Base-by-base conservation (phyloP, 306 rosid species). In the Myrica gale region DNA sequence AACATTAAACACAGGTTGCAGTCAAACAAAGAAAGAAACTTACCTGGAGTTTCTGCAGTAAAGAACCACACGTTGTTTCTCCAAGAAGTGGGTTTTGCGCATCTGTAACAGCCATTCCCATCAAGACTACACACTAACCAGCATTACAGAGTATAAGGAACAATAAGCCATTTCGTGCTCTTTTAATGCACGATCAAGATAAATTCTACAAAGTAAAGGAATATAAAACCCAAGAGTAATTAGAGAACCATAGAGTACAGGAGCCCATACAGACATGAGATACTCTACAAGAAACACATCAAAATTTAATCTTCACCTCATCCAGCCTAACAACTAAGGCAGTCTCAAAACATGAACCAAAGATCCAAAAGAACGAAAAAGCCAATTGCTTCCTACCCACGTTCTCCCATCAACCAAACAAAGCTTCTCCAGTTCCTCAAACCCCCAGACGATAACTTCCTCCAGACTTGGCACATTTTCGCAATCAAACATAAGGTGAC, bases 101-200 rank as follows among this genome's bases (percentile, higher is more conserved):
- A 78, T 95, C 97, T 4, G 87, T 82, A 71, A 92, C 91, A 5
- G 93, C 97, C 99, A 95, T 95, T 84, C 71, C 68, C 69, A 73
- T 74, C 57, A 61, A 80, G 52, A 68, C 74, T 58, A 46, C 83
- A 77, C 82, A 61, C 84, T 72, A 78, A 69, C 80, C 93, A 89
- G 93, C 83, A 85, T 13, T 73, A 74, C 39, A 17, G 74, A 80
- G 63, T 45, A 52, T 10, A 39, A 21, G 50, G 50, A 41, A 65
- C 47, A 57, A 37, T n/a, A 75, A 66, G 2, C 17, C 73, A 77
- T 53, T 71, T 43, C 56, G 32, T 63, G 52, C 51, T 21, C 4
- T 76, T 63, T 43, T 56, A 48, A 26, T 54, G 39, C 44, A 37
- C 50, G 51, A 41, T 20, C 19, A 76, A 58, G 73, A 61, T 3